Evolutionary conservation across 2,329 filamentous ascomycete species (phyloP).

Genomic region (Clonostachys chloroleuca): DNA sequence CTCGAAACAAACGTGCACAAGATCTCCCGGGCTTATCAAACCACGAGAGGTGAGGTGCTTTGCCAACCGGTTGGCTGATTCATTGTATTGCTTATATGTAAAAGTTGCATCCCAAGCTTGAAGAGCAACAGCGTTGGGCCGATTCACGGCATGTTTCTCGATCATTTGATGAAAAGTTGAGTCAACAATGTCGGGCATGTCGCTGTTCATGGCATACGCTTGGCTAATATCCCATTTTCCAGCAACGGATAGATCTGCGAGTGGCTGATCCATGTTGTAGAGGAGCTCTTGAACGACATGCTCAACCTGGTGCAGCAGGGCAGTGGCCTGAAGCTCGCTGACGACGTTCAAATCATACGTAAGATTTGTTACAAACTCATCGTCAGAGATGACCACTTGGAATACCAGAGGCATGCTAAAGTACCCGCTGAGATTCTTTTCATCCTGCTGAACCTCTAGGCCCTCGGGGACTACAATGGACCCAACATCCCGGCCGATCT

Average conservation of each 20-base stretch:
- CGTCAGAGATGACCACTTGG: slow-evolving; percentile 1
- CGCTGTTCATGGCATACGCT: slow-evolving; percentile 1
- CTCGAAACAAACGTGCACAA: slow-evolving; percentile 4
- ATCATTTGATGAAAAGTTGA: slow-evolving; percentile 32
- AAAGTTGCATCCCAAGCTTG: slow-evolving; percentile 33
- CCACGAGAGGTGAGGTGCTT: slow-evolving; percentile 1
- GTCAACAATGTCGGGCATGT: slow-evolving; percentile 1
- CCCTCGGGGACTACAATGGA: background rate
- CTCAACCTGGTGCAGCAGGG: slow-evolving; percentile 6
- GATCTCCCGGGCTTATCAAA: background rate
- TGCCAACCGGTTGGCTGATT: slow-evolving; percentile 5
- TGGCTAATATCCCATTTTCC: background rate
- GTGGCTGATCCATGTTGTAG: background rate
- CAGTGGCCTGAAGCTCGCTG: slow-evolving; percentile 4
- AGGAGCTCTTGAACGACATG: slow-evolving; percentile 7
- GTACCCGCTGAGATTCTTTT: slow-evolving; percentile 19
- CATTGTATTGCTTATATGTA: slow-evolving; percentile 27
- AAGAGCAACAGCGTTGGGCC: slow-evolving; percentile 24
- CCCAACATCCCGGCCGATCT: background rate
- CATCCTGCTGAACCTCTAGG: background rate
- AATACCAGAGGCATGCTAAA: slow-evolving; percentile 5
- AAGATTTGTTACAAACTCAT: background rate
- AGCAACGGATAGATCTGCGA: background rate
- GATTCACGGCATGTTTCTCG: slow-evolving; percentile 20
- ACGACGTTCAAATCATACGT: slow-evolving; percentile 4